A percentile compares a stretch with the other conserved stretches of the same genome.
Evolutionary conservation across 139 green algal genomes (phyloP).

Genomic region (Coelastrella sp.): DNA sequence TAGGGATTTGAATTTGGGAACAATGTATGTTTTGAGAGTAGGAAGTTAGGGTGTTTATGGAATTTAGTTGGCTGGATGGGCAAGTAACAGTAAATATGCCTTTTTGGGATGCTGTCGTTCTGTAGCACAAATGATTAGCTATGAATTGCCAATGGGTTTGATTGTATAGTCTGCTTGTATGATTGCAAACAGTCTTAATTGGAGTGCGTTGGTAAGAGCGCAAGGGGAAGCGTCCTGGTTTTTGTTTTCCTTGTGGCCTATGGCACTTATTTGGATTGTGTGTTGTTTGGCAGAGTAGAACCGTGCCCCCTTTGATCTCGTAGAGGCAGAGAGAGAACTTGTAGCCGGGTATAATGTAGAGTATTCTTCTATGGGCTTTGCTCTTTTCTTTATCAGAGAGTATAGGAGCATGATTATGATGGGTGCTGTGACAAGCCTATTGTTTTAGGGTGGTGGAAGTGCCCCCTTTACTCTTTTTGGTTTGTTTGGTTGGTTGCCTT

Average conservation of each 20-base stretch:
- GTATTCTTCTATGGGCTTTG: constrained; percentile 18
- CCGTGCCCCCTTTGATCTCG: constrained; percentile 83
- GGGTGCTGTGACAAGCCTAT: neutral
- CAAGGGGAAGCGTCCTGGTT: constrained; percentile 72
- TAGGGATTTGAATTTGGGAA: constrained; percentile 69
- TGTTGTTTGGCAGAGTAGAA: constrained; percentile 84
- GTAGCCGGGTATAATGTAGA: constrained; percentile 13
- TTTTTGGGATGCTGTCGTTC: constrained; percentile 76
- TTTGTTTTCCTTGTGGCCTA: constrained; percentile 56
- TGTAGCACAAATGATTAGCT: constrained; percentile 84
- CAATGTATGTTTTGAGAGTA: constrained; percentile 80
- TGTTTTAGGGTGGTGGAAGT: neutral
- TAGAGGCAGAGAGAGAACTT: constrained; percentile 58
- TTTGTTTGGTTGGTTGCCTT: neutral
- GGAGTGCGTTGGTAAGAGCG: constrained; percentile 68
- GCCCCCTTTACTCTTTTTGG: neutral
- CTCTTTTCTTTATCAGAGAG: constrained; percentile 22
- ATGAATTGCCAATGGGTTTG: constrained; percentile 79
- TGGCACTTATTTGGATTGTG: constrained; percentile 81
- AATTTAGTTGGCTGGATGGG: constrained; percentile 82
- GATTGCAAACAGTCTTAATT: constrained; percentile 61
- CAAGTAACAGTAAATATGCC: constrained; percentile 84
- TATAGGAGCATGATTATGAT: constrained; percentile 28
- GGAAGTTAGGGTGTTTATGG: constrained; percentile 82
- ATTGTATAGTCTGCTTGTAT: constrained; percentile 80